Base-by-base conservation (phyloP, 2,329 filamentous ascomycete genomes). In the Camptophora hylomeconis region DNA sequence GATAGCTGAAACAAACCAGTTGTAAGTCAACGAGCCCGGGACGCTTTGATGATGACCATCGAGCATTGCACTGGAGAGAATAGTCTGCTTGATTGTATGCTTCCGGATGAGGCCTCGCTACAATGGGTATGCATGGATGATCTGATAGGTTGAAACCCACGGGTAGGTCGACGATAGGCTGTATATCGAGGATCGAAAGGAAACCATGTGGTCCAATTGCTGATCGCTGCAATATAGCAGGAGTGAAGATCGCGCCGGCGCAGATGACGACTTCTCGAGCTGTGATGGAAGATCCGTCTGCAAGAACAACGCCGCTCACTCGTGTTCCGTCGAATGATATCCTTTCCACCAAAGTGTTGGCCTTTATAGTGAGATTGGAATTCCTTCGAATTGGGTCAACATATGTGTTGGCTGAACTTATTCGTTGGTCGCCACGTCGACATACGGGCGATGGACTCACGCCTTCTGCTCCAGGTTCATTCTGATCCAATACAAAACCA, bases 221-320 rank as follows among this genome's bases (percentile, higher is more conserved):
- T 23, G 41, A 44, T n/a, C 31, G 19, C 32, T 36, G 35, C 15
- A 44, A 32, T 8, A 44, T 30, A n/a, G 31, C 32, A 5, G 38
- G 38, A 13, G 38, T 37, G 15, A 31, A 30, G 17, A 41, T 30
- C 10, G 33, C 33, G 13, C 38, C 38, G 7, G 36, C 36, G 20
- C 33, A 41, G 15, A 41, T 17, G 20, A 41, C 31, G 19, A 39
- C 28, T 31, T 39, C 36, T 25, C 31, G 23, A 17, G 31, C 32
- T 27, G 18, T 27, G 24, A 39, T 22, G 23, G 26, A 23, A 17
- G 21, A 21, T 13, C 33, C 25, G 22, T 33, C 30, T 11, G 25
- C 19, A 11, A 38, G 36, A 17, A 33, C 25, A 11, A 38, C 33
- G 7, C 33, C 20, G 6, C 17, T 19, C 5, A 29, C 36, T 22